Evolutionary conservation across 164 flowering plant genomes (phyloP).

Genomic region (Protea cynaroides): DNA sequence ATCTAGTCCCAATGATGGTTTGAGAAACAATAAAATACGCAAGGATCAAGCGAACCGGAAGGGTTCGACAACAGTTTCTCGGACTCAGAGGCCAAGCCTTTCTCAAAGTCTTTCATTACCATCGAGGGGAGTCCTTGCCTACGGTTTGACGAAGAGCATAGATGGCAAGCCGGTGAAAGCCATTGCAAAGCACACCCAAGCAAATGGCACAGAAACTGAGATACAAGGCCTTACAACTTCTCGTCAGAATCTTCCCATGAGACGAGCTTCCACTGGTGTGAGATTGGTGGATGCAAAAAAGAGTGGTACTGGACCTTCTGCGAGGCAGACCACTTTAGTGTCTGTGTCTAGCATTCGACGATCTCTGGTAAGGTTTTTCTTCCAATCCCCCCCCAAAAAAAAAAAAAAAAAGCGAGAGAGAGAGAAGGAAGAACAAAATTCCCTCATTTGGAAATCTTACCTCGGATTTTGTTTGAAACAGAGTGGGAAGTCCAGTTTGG

Average conservation of each 20-base stretch:
- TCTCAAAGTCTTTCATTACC: constrained; percentile 69
- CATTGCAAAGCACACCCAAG: constrained; percentile 22
- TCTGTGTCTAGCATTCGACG: constrained; percentile 21
- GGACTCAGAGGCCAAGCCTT: constrained; percentile 32
- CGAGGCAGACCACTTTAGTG: constrained; percentile 23
- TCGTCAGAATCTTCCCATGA: constrained; percentile 17
- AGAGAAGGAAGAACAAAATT: no score
- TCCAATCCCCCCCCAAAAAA: no score
- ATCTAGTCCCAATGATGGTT: constrained; percentile 10
- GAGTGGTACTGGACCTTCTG: constrained; percentile 15
- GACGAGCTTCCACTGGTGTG: constrained; percentile 27
- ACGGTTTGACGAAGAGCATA: constrained; percentile 46
- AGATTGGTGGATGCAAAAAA: constrained; percentile 24
- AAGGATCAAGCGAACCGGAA: constrained; percentile 36
- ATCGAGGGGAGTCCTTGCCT: constrained; percentile 30
- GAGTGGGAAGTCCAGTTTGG: constrained; percentile 34
- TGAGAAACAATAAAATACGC: constrained; percentile 28
- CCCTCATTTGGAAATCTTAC: background rate
- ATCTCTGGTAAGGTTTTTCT: constrained; percentile 31
- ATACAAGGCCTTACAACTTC: constrained; percentile 21
- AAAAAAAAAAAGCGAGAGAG: no score
- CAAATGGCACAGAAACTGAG: constrained; percentile 27
- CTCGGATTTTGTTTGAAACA: constrained; percentile 12
- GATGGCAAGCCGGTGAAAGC: constrained; percentile 36
- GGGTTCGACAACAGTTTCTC: constrained; percentile 22